These are phyloP conservation scores for Theileria annulata DNA, from an alignment of 169 alveolate genomes.

Conservation along the genomic window DNA sequence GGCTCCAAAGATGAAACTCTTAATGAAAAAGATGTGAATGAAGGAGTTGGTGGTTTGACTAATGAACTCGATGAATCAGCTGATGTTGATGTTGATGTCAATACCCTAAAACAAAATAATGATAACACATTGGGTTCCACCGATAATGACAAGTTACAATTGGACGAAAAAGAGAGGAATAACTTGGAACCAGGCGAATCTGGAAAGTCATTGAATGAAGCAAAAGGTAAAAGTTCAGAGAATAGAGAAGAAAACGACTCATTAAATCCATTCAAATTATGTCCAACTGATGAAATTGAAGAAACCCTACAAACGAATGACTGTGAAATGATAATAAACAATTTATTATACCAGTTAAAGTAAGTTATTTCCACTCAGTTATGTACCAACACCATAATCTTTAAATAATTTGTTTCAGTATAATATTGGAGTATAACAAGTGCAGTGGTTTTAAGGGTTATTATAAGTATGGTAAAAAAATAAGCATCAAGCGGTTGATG, in stretches of 20 bases:
- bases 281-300: not conserved
- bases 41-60: not conserved
- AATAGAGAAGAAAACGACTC: not conserved
- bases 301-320: not conserved
- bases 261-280: not conserved
- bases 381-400: not conserved
- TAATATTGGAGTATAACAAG: slow-evolving; percentile 88
- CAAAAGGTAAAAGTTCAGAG: not conserved
- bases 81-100: not conserved
- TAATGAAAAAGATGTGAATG: not conserved
- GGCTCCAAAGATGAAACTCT: not conserved
- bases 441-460: slow-evolving; percentile 91
- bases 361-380: not conserved
- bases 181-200: not conserved
- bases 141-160: not conserved
- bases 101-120: not conserved
- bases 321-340: not conserved
- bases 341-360: not conserved
- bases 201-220: not conserved
- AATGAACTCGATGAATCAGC: not conserved
- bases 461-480: slow-evolving; percentile 94
- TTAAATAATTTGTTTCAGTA: slow-evolving; percentile 15
- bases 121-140: not conserved
- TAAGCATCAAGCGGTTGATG: slow-evolving; percentile 94
- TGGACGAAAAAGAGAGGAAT: not conserved